Conservation (phyloP, 139 green algal genomes). For the Edaphochlamys debaryana region DNA sequence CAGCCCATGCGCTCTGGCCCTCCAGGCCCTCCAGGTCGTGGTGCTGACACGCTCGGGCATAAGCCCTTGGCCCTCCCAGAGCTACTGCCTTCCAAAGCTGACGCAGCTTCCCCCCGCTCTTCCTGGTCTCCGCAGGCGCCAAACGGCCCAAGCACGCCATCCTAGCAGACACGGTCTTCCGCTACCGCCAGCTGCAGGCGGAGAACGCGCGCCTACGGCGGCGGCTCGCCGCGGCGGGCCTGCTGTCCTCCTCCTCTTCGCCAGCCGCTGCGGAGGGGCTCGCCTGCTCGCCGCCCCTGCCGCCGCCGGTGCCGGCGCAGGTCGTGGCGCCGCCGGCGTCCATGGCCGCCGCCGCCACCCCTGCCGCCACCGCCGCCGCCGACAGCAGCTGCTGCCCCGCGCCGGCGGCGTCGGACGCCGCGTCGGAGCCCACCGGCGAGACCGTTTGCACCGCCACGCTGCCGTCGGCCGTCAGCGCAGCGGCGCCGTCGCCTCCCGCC, state of each 20-base stretch:
- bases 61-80: no score
- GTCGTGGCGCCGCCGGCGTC: not conserved
- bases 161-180: not conserved
- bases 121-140: not conserved
- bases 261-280: no score
- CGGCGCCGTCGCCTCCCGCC: no score
- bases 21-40: no score
- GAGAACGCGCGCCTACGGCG: not conserved
- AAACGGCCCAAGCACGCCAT: not conserved
- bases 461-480: no score
- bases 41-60: no score
- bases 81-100: no score
- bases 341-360: no score
- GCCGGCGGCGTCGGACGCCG: not conserved
- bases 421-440: not conserved
- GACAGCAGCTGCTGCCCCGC: not conserved
- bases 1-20: not conserved
- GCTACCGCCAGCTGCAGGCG: not conserved
- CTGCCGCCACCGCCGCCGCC: no score
- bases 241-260: not conserved
- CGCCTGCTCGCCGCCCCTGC: no score
- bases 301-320: no score
- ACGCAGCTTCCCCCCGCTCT: not conserved
- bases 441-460: no score
- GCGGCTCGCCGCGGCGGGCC: not conserved